phyloP scores from a whole-genome alignment of 192 early-diverging fungal genomes.

The Dissophora globulifera region DNA sequence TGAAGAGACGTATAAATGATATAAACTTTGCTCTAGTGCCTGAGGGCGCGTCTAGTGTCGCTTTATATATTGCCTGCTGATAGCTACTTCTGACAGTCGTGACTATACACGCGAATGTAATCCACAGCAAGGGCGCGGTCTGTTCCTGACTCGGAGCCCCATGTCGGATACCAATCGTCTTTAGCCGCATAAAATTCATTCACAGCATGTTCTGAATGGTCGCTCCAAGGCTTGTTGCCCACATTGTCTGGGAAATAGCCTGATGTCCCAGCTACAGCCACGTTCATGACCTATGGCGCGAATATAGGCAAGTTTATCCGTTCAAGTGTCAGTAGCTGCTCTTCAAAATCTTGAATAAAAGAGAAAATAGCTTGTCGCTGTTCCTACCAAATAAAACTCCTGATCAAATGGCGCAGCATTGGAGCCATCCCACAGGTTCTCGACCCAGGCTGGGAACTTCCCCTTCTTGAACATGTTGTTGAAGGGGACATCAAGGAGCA shows the following conservation, averaged over 20 bases:
- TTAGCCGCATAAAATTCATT: conserved; percentile 64
- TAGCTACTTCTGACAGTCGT: conserved; percentile 22
- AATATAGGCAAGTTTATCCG: too few relatives aligned
- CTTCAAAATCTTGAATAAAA: too few relatives aligned
- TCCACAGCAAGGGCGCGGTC: conserved; percentile 58
- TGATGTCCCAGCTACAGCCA: conserved; percentile 68
- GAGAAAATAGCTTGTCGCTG: too few relatives aligned
- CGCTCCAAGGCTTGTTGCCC: conserved; percentile 66
- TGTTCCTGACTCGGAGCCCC: conserved; percentile 56
- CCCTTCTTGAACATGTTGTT: conserved; percentile 62
- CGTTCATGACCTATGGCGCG: conserved; percentile 63
- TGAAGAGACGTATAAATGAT: too few relatives aligned
- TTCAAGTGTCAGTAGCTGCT: too few relatives aligned
- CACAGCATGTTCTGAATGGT: conserved; percentile 55
- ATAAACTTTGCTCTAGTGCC: too few relatives aligned
- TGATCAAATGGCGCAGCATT: conserved; percentile 72
- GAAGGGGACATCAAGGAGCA: conserved; percentile 63
- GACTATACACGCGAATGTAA: conserved; percentile 45
- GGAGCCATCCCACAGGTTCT: conserved; percentile 63
- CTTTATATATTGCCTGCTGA: too few relatives aligned
- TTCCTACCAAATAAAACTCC: conserved; percentile 61
- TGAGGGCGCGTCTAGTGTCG: too few relatives aligned
- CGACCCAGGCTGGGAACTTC: conserved; percentile 57
- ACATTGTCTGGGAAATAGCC: conserved; percentile 66
- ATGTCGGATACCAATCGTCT: conserved; percentile 64